Conservation (phyloP, 202 grass and related monocot species). For the Carex arenaria region DNA sequence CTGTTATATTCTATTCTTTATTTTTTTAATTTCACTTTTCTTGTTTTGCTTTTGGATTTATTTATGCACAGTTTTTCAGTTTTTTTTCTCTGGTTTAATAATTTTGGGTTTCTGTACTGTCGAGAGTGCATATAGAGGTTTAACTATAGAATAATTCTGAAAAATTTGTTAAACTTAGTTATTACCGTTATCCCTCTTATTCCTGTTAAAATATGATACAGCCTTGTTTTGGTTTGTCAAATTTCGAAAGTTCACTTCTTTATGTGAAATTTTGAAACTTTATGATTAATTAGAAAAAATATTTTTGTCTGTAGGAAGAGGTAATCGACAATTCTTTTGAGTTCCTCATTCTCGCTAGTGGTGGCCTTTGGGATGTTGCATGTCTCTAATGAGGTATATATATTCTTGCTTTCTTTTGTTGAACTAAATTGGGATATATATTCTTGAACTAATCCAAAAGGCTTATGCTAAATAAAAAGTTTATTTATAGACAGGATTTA, state of each 20-base stretch:
- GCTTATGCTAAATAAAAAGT: neutral
- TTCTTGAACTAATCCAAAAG: neutral
- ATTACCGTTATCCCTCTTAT: neutral
- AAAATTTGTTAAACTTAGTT: neutral
- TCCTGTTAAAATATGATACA: neutral
- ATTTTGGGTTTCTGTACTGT: neutral
- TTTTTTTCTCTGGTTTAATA: neutral
- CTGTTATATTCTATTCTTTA: neutral
- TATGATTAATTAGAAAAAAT: conserved; percentile 11
- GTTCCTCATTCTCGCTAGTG: conserved; percentile 90
- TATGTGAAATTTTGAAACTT: neutral
- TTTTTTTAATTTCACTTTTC: neutral
- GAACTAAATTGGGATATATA: neutral
- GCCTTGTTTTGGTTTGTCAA: neutral
- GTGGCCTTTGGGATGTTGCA: conserved; percentile 82
- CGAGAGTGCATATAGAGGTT: neutral
- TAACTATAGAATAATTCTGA: neutral
- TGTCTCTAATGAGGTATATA: conserved; percentile 86
- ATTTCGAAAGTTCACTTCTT: neutral
- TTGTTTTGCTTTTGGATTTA: neutral
- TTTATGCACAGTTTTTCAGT: neutral
- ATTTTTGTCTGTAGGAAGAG: conserved; percentile 52
- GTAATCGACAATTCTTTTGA: conserved; percentile 62
- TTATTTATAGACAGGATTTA: neutral
- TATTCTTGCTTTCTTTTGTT: too few species aligned